Percentiles rank a stretch among this genome's conserved stretches.
These are phyloP conservation scores for Nitzschia sp. DNA, from an alignment of 108 stramenopile species.

Conservation along the genomic window DNA sequence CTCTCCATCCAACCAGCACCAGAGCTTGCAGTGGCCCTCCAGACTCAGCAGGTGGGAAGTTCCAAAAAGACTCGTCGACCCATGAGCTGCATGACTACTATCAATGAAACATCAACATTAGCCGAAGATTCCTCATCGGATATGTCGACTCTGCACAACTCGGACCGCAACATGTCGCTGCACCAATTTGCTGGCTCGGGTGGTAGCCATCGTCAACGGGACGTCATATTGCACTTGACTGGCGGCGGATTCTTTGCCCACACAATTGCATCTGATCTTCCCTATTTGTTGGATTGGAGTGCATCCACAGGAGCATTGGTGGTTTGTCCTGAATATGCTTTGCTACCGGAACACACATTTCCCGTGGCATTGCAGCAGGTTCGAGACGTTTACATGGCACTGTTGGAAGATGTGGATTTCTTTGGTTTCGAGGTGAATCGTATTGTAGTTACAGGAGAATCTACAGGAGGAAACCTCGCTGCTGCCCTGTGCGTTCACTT, in stretches of 20 bases:
- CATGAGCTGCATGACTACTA: slow-evolving; percentile 46
- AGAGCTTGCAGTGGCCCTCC: slow-evolving; percentile 44
- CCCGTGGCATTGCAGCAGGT: slow-evolving; percentile 69
- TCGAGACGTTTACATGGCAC: slow-evolving; percentile 47
- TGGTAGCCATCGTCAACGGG: slow-evolving; percentile 35
- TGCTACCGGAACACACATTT: slow-evolving; percentile 72
- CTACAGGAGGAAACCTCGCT: slow-evolving; percentile 78
- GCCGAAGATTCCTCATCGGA: slow-evolving; percentile 14
- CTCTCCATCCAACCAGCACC: slow-evolving; percentile 65
- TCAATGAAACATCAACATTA: slow-evolving; percentile 47
- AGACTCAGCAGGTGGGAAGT: slow-evolving; percentile 16
- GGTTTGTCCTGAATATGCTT: slow-evolving; percentile 79
- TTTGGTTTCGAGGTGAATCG: slow-evolving; percentile 73
- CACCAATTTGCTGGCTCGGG: slow-evolving; percentile 31
- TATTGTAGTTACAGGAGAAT: slow-evolving; percentile 79
- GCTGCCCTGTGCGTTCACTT: slow-evolving; percentile 71
- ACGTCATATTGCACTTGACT: slow-evolving; percentile 80
- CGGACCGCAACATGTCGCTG: slow-evolving; percentile 13
- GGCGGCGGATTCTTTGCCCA: slow-evolving; percentile 86
- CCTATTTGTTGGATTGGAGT: slow-evolving; percentile 81
- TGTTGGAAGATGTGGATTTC: slow-evolving; percentile 47
- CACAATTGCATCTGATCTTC: slow-evolving; percentile 78
- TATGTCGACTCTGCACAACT: not conserved
- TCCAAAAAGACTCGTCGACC: slow-evolving; percentile 20
- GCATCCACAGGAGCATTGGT: slow-evolving; percentile 67